Conservation (phyloP, 495 filamentous ascomycete species). For the Cenococcum geophilum region DNA sequence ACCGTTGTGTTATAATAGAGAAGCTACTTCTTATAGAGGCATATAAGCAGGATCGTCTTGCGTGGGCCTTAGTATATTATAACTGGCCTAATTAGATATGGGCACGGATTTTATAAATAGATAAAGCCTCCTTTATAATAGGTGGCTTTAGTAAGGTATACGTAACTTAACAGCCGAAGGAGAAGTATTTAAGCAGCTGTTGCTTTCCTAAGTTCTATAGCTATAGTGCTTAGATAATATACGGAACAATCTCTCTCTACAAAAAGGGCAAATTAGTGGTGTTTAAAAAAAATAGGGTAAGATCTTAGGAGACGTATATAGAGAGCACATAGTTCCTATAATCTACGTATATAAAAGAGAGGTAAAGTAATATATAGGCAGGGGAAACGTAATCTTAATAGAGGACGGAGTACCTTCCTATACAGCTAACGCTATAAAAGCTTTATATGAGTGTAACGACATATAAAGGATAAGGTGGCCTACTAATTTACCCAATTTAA, state of each 20-base stretch:
- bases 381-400: not conserved
- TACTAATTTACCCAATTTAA: not conserved
- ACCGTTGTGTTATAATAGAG: not conserved
- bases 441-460: not conserved
- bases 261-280: not conserved
- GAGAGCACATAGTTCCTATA: not conserved
- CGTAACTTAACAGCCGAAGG: not conserved
- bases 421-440: not conserved
- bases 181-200: not conserved
- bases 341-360: not conserved
- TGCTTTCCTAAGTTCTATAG: not conserved
- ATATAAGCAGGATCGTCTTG: not conserved
- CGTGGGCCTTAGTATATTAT: not conserved
- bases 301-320: not conserved
- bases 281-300: not conserved
- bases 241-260: not conserved
- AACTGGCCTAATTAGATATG: not conserved
- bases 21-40: not conserved
- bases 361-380: not conserved
- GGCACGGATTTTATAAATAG: not conserved
- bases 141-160: not conserved
- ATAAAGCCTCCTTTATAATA: not conserved
- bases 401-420: too few relatives aligned
- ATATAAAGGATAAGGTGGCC: not conserved
- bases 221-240: not conserved